These are phyloP conservation scores for Xerocomellus dryophilus DNA, from an alignment of 768 basidiomycete genomes.

Conservation along the genomic window DNA sequence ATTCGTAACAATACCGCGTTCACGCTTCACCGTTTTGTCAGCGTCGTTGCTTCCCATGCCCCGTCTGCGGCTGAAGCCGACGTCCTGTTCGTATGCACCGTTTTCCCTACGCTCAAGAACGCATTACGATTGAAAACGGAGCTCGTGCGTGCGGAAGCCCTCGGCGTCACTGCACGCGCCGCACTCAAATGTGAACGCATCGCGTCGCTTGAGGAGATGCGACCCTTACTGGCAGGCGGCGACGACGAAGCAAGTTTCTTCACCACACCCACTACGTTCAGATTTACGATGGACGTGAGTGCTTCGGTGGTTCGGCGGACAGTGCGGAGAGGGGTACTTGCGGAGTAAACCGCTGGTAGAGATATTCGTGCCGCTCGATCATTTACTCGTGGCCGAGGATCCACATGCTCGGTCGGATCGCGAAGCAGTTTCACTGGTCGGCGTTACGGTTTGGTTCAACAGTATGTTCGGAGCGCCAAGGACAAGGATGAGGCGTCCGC, in stretches of 20 bases:
- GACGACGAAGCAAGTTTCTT: slow-evolving; percentile 97
- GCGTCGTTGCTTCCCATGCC: slow-evolving; percentile 40
- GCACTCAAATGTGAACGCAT: slow-evolving; percentile 63
- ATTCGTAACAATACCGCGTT: slow-evolving; percentile 81
- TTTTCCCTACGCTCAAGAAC: slow-evolving; percentile 79
- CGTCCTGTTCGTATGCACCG: slow-evolving; percentile 53
- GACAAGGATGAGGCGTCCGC: no score
- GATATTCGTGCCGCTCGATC: slow-evolving; percentile 72
- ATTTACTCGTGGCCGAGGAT: slow-evolving; percentile 89
- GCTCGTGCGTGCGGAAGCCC: slow-evolving; percentile 72
- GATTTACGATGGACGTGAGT: slow-evolving; percentile 83
- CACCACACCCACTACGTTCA: slow-evolving; percentile 92
- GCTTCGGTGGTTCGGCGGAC: slow-evolving; percentile 71
- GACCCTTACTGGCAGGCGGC: slow-evolving; percentile 72
- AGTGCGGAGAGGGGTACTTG: slow-evolving; percentile 62
- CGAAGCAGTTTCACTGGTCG: slow-evolving; percentile 77
- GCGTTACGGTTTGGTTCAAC: slow-evolving; percentile 69
- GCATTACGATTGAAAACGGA: slow-evolving; percentile 79
- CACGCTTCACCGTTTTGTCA: slow-evolving; percentile 74
- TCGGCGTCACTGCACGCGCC: slow-evolving; percentile 74
- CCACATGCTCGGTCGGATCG: slow-evolving; percentile 69
- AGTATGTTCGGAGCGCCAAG: slow-evolving; percentile 71
- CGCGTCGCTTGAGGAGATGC: slow-evolving; percentile 71
- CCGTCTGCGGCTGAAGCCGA: slow-evolving; percentile 44
- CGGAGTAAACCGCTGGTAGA: slow-evolving; percentile 70